Percentiles rank a stretch among this genome's conserved stretches.
Conservation (phyloP, 768 basidiomycete genomes). For the Podaxis sp. region DNA sequence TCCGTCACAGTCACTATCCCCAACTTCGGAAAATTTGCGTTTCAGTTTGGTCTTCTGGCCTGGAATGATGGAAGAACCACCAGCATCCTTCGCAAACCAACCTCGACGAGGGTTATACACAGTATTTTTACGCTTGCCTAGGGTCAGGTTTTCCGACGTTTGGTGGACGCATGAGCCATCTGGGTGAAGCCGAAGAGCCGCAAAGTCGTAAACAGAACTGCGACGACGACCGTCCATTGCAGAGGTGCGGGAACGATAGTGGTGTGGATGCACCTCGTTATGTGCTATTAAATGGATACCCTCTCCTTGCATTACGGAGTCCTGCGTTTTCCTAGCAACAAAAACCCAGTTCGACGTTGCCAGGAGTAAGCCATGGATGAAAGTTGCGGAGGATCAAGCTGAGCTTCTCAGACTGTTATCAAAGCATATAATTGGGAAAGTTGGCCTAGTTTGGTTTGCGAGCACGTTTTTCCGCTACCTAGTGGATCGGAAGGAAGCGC, state of each 20-base stretch:
- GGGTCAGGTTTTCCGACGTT: background rate
- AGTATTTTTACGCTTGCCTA: background rate
- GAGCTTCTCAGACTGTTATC: background rate
- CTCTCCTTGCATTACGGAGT: background rate
- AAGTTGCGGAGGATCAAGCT: background rate
- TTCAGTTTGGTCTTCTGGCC: background rate
- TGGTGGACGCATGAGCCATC: constrained; percentile 1
- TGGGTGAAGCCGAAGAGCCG: background rate
- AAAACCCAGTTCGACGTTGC: background rate
- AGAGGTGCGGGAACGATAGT: background rate
- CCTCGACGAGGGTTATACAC: background rate
- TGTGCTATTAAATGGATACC: background rate
- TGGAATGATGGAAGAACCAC: background rate
- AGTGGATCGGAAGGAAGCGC: background rate
- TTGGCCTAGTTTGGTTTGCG: background rate
- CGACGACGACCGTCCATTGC: background rate
- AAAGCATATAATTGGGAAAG: background rate
- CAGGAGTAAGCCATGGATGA: background rate
- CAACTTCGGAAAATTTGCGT: background rate
- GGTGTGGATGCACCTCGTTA: background rate
- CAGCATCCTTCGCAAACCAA: constrained; percentile 2
- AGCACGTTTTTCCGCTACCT: background rate
- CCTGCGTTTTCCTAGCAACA: background rate
- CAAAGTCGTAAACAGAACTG: constrained; percentile 3
- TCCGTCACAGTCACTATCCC: background rate